Evolutionary conservation across 2,329 filamentous ascomycete species (phyloP).

Genomic region (Mollisia scopiformis): DNA sequence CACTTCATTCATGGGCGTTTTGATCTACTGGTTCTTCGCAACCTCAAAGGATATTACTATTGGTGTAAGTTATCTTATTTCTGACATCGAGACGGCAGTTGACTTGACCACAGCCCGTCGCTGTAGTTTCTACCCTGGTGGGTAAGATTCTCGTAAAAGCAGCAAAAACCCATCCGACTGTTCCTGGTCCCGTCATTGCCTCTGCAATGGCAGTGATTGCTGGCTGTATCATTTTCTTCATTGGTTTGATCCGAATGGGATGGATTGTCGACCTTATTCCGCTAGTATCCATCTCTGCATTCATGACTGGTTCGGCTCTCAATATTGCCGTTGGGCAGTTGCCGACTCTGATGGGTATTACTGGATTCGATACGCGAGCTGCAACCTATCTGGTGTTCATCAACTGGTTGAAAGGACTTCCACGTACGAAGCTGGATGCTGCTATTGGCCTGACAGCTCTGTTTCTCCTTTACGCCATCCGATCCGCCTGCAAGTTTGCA

Average conservation of each 20-base stretch:
- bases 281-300: constrained; percentile 85
- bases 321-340: constrained; percentile 87
- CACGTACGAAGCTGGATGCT: constrained; percentile 72
- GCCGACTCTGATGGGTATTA: constrained; percentile 83
- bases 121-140: constrained; percentile 90
- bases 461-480: constrained; percentile 75
- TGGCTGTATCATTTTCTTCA: constrained; percentile 74
- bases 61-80: constrained; percentile 60
- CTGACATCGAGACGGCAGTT: constrained; percentile 15
- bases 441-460: constrained; percentile 87
- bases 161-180: constrained; percentile 54
- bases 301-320: constrained; percentile 95
- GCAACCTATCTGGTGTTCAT: constrained; percentile 83
- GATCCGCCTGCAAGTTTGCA: constrained; percentile 63
- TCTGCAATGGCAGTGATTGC: constrained; percentile 77
- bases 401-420: constrained; percentile 76
- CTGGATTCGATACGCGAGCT: constrained; percentile 63
- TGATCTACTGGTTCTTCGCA: constrained; percentile 97
- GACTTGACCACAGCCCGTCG: constrained; percentile 68
- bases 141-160: constrained; percentile 78
- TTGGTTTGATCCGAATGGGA: constrained; percentile 80
- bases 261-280: constrained; percentile 95
- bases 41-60: constrained; percentile 99
- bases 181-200: constrained; percentile 70
- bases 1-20: constrained; percentile 93